Evolutionary conservation across 2,329 filamentous ascomycete species (phyloP), one percentile per base, ranked within the genome.

Genomic region (Claviceps pazoutovae): DNA sequence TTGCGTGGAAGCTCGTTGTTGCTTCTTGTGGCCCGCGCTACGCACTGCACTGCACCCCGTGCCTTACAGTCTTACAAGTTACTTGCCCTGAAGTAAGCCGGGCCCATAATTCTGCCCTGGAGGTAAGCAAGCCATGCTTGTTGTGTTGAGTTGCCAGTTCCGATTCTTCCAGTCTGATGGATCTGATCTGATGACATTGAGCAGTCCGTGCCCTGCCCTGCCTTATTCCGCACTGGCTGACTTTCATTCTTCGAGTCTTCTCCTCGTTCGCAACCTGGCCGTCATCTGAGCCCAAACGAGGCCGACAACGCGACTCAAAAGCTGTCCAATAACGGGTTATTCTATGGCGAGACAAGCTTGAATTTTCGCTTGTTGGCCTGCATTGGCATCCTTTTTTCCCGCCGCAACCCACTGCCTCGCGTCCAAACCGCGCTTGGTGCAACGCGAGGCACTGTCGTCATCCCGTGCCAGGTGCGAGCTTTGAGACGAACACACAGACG

Each of bases 371-470:
- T 43, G 48, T 41, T 16, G 34, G 39, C 42, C 34, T 37, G 47
- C 26, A 48, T 50, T 42, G 47, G 1, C 48, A 46, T 44, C 44
- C 39, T 11, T 42, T 23, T 46, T 46, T 30, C 1, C 3, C 26
- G 48, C 19, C n/a, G 43, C 37, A 34, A 21, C 42, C 23, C 42
- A 46, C 48, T 21, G 48, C 44, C 48, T 44, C 44, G 51, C 47
- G 48, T 50, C 45, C 42, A n/a, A 45, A 19, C 14, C 30, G 38
- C 17, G 17, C 48, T 34, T 36, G 34, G 43, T 53, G 48, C 38
- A 26, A 50, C 51, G n/a, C 46, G 46, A 49, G n/a, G 34, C 41
- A 52, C 51, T 45, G 51, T 52, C 51, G 23, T 50, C 51, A 53
- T 53, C 48, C 48, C 46, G 38, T 49, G 47, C 13, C 42, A 46